Evolutionary conservation across 1,139 yeast species (phyloP), one percentile per base, ranked within the genome.

Genomic region (Magnusiomyces fungicola): DNA sequence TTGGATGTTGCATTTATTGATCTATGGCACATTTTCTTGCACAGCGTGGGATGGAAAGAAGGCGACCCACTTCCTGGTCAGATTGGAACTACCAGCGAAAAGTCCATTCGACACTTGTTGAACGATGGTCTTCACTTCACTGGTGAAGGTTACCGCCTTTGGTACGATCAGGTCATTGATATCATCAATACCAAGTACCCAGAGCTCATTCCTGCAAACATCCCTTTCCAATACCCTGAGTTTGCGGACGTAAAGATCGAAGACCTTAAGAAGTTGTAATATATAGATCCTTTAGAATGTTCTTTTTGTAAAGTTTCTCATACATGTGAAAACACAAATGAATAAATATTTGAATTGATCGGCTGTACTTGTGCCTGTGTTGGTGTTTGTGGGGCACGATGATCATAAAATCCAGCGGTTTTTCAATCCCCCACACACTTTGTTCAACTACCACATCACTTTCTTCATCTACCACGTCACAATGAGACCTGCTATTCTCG

Each of bases 51-150:
- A 16, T 58, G 61, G 62, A 50, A 51, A 30, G 56, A 53, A n/a
- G 64, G 58, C 12, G 56, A 54, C 6, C 55, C 58, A 1, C 44
- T 53, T 6, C 56, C 56, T 3, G 58, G 60, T 3, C 47, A 47
- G 2, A 34, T 36, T 1, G 58, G 47, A 6, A 45, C 50, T 55
- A 59, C 36, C 38, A 53, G 2, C 57, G 61, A 4, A 55, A 58
- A 19, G 58, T 57, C 5, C 65, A 55, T 58, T 22, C 43, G 55
- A 7, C 63, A 61, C 1, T 53, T 71, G 7, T 58, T 76, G 12
- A 53, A 60, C 9, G 92, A 84, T 59, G 95, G 95, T 0, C 66
- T 87, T 41, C 96, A 87, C 62, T 82, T 74, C 61, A 72, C 78
- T 1, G 79, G 81, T 0, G 61, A 65, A n/a, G 87, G 81, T 0